Evolutionary conservation across 331 rosid species (phyloP), one percentile per base, ranked within the genome.

Genomic region (Quercus lobata): DNA sequence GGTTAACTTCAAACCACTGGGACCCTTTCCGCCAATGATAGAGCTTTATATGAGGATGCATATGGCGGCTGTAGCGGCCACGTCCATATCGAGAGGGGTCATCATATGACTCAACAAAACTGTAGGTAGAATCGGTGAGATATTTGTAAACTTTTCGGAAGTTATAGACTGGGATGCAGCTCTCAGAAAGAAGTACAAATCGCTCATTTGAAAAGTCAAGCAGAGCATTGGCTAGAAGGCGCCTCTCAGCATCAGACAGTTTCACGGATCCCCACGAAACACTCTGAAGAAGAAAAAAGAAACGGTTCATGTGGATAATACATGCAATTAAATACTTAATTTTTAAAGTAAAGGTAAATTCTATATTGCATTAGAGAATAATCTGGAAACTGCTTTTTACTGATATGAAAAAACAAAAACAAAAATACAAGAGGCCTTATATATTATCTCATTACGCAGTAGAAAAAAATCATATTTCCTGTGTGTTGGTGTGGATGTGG

Each of bases 1-100:
- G 98, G 78, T 83, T 78, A 16, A 96, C 86, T 75, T 91, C 99
- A 61, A 96, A 90, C 99, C 98, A 93, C 73, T 92, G 97, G 37
- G 98, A 93, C 54, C 99, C 99, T 89, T 93, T 96, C 11, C 98
- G 85, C 99, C 99, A 96, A 27, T 96, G 94, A 79, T 68, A 78
- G 72, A 93, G 94, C 66, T 87, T 80, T 61, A 96, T 93, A 66
- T 89, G 69, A 16, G 99, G 99, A 83, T 88, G 94, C 99, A 96
- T 93, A 2, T 60, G 77, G 77, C 97, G 93, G 81, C 87, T 96
- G 83, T 93, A 93, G 80, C 99, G 98, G 32, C 99, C 98, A 2
- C 94, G 97, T 1, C 99, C 99, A n/a, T 93, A 93, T 22, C 98
- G 96, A 65, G 97, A 75, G 19, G 98, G 94, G 18, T 96, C 93